A percentile compares a stretch with the other conserved stretches of the same genome.
These are phyloP conservation scores for Paracoccidioides lutzii DNA, from an alignment of 2,329 filamentous ascomycete species.

Conservation along the genomic window DNA sequence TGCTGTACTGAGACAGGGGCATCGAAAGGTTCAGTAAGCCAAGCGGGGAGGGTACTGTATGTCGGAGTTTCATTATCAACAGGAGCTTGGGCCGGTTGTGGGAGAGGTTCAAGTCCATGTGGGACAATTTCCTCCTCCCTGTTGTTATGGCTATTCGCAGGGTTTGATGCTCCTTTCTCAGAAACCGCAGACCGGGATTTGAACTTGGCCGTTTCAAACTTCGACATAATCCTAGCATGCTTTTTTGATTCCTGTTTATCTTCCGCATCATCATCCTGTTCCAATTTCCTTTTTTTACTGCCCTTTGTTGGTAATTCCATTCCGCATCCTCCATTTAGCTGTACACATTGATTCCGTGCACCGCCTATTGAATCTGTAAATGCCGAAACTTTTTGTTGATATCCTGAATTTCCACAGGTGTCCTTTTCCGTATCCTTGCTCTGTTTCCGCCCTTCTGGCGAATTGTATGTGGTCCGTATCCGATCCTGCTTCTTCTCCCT, in stretches of 20 bases:
- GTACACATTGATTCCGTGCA: constrained; percentile 12
- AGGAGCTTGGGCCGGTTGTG: constrained; percentile 51
- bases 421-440: not conserved
- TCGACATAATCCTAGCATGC: constrained; percentile 18
- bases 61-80: constrained; percentile 47
- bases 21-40: constrained; percentile 65
- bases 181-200: constrained; percentile 4
- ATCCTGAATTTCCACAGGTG: constrained; percentile 6
- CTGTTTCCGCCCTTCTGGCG: not conserved
- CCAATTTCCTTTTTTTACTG: constrained; percentile 2
- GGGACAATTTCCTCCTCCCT: constrained; percentile 27
- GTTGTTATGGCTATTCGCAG: not conserved
- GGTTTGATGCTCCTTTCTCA: constrained; percentile 9
- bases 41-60: constrained; percentile 68
- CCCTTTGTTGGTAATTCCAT: constrained; percentile 4
- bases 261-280: constrained; percentile 21
- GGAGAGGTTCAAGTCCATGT: constrained; percentile 67
- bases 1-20: constrained; percentile 48
- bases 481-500: not conserved
- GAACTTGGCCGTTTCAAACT: constrained; percentile 15
- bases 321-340: not conserved
- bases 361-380: constrained; percentile 21
- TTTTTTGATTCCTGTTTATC: constrained; percentile 5
- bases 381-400: constrained; percentile 3
- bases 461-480: constrained; percentile 12